Percentiles rank a stretch among this genome's conserved stretches.
Conservation (phyloP, 441 rosid species). For the Gossypium laxum region DNA sequence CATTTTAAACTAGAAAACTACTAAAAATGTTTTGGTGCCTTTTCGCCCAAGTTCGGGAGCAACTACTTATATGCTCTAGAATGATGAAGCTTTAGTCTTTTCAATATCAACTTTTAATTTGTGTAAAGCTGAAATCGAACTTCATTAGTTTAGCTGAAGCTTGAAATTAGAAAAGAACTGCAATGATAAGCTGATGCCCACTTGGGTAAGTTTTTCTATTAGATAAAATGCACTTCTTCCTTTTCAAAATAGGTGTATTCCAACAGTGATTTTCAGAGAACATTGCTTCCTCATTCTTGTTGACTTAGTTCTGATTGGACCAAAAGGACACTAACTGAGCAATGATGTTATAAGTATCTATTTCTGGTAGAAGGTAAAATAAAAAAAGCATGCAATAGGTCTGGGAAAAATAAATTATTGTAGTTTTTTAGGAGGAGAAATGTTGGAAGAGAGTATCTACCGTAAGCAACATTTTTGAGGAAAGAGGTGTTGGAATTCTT, state of each 20-base stretch:
- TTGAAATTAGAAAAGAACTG: not conserved
- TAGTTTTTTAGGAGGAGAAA: not conserved
- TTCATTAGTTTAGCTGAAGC: not conserved
- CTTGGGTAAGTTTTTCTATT: not conserved
- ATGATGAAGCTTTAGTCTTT: not conserved
- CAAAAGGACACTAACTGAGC: not conserved
- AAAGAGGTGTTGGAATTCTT: constrained; percentile 2
- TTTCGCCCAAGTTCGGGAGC: not conserved
- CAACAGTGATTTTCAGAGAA: not conserved
- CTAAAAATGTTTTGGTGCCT: not conserved
- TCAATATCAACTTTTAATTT: not conserved
- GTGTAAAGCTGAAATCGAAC: not conserved
- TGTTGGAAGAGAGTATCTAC: not conserved
- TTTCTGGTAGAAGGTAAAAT: not conserved
- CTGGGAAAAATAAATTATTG: not conserved
- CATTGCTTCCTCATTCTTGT: not conserved
- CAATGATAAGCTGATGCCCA: not conserved
- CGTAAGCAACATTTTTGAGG: not conserved
- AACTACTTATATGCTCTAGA: not conserved
- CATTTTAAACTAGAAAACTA: not conserved
- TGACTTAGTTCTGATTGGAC: not conserved
- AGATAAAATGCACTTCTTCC: not conserved
- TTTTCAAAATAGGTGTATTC: not conserved
- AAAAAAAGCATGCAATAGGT: not conserved
- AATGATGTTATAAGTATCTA: not conserved